Evolutionary conservation across 2,329 filamentous ascomycete genomes (phyloP), one percentile per base, ranked within the genome.

Genomic region (Shiraia sp.): DNA sequence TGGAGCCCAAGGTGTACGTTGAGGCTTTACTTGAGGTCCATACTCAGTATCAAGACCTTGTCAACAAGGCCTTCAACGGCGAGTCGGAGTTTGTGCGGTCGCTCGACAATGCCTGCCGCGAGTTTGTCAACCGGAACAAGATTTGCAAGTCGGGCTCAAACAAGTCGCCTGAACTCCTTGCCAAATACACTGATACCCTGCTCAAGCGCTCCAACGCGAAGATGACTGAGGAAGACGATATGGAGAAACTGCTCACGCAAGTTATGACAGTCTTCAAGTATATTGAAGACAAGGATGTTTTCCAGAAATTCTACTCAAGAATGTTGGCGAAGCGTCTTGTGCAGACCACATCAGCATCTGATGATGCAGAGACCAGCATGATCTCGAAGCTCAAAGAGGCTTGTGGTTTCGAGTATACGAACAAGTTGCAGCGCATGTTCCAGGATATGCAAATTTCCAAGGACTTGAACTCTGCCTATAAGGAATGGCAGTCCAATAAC

Each of bases 191-290:
- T 23, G 93, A 99, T 68, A 85, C 90, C 8, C 76, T 99, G 23
- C 77, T 99, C 36, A 92, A 93, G 71, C 96, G 96, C 78, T 92
- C 69, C 13, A 60, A 89, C 55, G 88, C 87, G 22, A 95, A 91
- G 57, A 90, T 90, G 58, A 89, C 90, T 10, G 93, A 97, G 65
- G 93, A 99, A 65, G 87, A 88, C 23, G 92, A 99, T 63, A 80
- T 97, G 59, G 93, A 99, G 73, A 86, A 87, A 54, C 87, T 90
- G 23, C 76, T 97, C 22, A 84, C 83, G 14, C 89, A 96, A 69
- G 93, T 99, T 61, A 99, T 99, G 93, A 96, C 92, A 1, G 90
- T 99, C 40, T 99, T 99, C 82, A 97, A 97, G 75, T 99, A 99
- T 72, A 97, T 99, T 51, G 93, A 99, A 68, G 95, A 99, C 73